phyloP scores from a whole-genome alignment of 345 rosid genomes.

The Erysimum cheiranthoides region DNA sequence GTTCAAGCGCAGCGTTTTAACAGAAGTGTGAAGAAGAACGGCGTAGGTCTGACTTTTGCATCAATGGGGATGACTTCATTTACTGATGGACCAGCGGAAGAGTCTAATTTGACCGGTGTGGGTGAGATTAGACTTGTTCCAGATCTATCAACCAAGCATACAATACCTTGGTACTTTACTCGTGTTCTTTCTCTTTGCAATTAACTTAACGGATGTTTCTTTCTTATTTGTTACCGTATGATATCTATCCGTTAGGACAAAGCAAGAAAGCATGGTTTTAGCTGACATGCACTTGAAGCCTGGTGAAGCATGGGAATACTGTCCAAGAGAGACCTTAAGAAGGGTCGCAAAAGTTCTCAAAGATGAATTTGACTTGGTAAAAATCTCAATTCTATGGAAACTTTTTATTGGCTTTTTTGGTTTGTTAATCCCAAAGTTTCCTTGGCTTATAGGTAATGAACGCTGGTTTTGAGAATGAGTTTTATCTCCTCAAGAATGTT shows the following conservation, averaged over 20 bases:
- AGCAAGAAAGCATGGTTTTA: conserved; percentile 87
- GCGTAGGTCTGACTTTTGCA: conserved; percentile 83
- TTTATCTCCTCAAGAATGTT: conserved; percentile 74
- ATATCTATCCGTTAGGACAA: conserved; percentile 54
- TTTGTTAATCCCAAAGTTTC: conserved; percentile 22
- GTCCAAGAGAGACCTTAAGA: conserved; percentile 89
- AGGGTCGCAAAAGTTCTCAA: conserved; percentile 69
- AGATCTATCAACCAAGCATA: conserved; percentile 70
- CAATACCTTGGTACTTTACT: conserved; percentile 75
- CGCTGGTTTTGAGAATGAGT: conserved; percentile 98
- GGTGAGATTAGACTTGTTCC: conserved; percentile 95
- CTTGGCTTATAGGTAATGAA: conserved; percentile 66
- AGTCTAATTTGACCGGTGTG: conserved; percentile 67
- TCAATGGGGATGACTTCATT: conserved; percentile 83
- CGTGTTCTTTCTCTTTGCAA: conserved; percentile 3
- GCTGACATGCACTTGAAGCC: conserved; percentile 89
- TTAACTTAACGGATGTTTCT: not conserved
- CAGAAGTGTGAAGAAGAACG: conserved; percentile 64
- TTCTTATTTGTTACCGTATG: not conserved
- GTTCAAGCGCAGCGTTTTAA: conserved; percentile 76
- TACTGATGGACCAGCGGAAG: conserved; percentile 85
- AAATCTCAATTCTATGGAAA: not conserved
- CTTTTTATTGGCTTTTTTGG: not conserved
- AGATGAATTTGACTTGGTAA: conserved; percentile 88
- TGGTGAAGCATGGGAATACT: conserved; percentile 92